Base-by-base conservation (phyloP, 1,284 basidiomycete species). In the Farysia itapuensis region DNA sequence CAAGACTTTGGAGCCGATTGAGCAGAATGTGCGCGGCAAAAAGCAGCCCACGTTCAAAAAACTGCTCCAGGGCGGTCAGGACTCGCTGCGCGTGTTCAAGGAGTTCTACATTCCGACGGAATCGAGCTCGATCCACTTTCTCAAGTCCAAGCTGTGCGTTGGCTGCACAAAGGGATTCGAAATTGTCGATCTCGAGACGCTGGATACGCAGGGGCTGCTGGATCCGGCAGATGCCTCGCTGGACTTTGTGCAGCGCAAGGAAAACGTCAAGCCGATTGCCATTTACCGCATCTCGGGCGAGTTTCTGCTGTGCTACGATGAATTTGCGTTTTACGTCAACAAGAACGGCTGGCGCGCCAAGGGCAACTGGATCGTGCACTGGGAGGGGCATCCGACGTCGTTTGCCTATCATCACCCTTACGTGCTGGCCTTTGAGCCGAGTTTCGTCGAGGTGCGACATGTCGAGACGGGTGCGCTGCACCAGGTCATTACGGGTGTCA, bases 161-260 rank as follows among this genome's bases (percentile, higher is more conserved):
- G 95, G 94, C 2, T 95, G 92, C 74, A 90, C 92, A 13, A 89
- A 92, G 74, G 95, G 95, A n/a, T 98, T 99, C 77, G 95, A 98
- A 80, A 97, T 98, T 66, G 92, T 99, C 61, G 95, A 99, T 78
- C 83, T 97, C 38, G 93, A 97, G 77, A 95, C 88, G 44, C 81
- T 99, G 77, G 95, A 98, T 78, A 97, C 93, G 36, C 94, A 98
- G 79, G 90, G 90, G 7, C 78, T 99, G 56, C 81, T 99, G 43
- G 95, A 99, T 78, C 95, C 95, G 1, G 85, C 86, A 5, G 95
- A 98, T 75, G 82, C 84, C 38, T 88, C 86, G 5, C 83, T 99
- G 37, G 93, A 97, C 67, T 97, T 99, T 80, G 90, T 97, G 22
- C 83, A 90, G 60, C 90, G 88, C 77, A 81, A 86, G 47, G 92